Evolutionary conservation across 2,329 filamentous ascomycete species (phyloP), one percentile per base, ranked within the genome.

Genomic region (Orbilia oligospora): DNA sequence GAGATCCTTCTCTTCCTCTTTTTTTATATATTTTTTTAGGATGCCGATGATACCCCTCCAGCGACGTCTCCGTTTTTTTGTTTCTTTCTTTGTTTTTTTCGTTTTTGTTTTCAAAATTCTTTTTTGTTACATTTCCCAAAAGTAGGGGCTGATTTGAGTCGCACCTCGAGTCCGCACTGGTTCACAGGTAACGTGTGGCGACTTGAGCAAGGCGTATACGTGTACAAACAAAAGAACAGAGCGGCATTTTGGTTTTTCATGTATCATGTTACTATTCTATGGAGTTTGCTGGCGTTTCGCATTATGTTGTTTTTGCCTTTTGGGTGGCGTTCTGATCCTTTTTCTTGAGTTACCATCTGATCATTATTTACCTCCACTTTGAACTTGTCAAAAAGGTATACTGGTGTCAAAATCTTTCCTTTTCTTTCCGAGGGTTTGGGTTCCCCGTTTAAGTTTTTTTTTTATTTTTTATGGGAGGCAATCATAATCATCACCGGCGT

Each of bases 141-240:
- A 16, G 4, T 65, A 41, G 64, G 49, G 71, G 65, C 46, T 8
- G 36, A 44, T 61, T 58, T 38, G n/a, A 18, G 38, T 70, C 46
- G 20, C 46, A 65, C 33, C 58, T 53, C 66, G 65, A 76, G 48
- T 22, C 24, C 70, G 65, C 65, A 65, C 38, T 70, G 72, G 72
- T 76, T 70, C 58, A 76, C 72, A 76, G 72, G 46, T 44, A 66
- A 66, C 72, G 64, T 76, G 71, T 76, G 58, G 72, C 68, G 68
- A 56, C 33, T 53, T 30, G 30, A 55, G 20, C 22, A 55, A 63
- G 33, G 56, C 55, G 55, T 69, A 41, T 64, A 55, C 71, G 46
- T 76, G 58, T 70, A 76, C 65, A 76, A 58, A 76, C 64, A 51
- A 66, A 16, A 10, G 18, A 44, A 24, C 24, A 44, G 33, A 44